Base-by-base conservation (phyloP, 306 rosid species). In the Prunus salicina region DNA sequence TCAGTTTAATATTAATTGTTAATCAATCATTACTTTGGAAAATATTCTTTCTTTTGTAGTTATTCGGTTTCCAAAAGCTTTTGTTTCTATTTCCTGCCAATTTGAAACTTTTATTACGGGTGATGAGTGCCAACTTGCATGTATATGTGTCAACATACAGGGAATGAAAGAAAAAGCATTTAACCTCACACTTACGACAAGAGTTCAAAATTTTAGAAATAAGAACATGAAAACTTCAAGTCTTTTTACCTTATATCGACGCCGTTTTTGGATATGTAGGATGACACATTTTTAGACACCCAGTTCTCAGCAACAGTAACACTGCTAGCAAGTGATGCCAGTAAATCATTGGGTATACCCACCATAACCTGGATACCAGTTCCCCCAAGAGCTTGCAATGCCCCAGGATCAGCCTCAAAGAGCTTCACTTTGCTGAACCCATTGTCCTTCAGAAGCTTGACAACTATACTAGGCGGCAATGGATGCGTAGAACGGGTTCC, bases 341-440 rank as follows among this genome's bases (percentile, higher is more conserved):
- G 80, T 78, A 91, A 85, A 34, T 95, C 96, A 73, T 95, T 95
- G 2, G 99, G 97, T 30, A 95, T 87, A 4, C 98, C 99, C 64
- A 95, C 81, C 99, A 92, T 92, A 19, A 95, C 98, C 63, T 92
- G 78, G 34, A 92, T 85, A 5, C 96, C 96, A 53, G 97, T 85
- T 25, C 74, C 78, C 2, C 97, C 99, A 12, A 95, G 96, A 80
- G 98, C 98, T 76, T 79, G 78, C 0, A 95, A 84, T 7, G 97
- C 98, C 1, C 67, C 85, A 0, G 96, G 87, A 45, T 91, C 99
- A 2, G 99, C 97, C 84, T 95, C 99, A 74, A 95, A 95, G 18
- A 95, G 85, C 88, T 95, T 95, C 72, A 88, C 99, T 77, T 95
- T 87, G 77, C 56, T 51, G 69, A 95, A 84, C n/a, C 97, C 97